Evolutionary conservation across 495 filamentous ascomycete species (phyloP), one percentile per base, ranked within the genome.

Genomic region (Tuber borchii): DNA sequence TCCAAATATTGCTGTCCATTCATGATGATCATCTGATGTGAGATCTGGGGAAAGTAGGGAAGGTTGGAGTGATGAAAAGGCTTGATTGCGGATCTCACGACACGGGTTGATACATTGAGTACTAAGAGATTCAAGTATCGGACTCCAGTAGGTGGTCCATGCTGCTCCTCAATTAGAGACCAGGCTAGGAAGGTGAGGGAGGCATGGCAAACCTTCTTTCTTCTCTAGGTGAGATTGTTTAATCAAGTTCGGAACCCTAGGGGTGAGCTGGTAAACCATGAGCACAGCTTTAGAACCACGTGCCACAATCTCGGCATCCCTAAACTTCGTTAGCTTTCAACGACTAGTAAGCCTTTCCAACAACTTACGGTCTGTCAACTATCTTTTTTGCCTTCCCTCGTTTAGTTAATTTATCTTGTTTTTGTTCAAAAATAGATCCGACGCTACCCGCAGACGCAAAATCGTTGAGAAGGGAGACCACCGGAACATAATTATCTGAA

Each of bases 81-180:
- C 92, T 82, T 95, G 89, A 78, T 94, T 91, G 2, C 95, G 90
- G 71, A 99, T 93, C 83, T 97, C 94, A 68, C 95, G 93, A 83
- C 94, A 97, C 10, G 96, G 94, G 81, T 98, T 99, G 77, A 92
- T 91, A 85, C 93, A 97, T 85, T 99, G 95, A 14, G 89, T 88
- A 14, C 92, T 95, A 43, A 98, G 85, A 19, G 93, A 91, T 76
- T 91, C 89, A 85, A 99, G 95, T 45, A 98, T 95, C 37, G 94
- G 96, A 22, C 94, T 91, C 95, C 95, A 99, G 83, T 99, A 99
- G 20, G 96, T 93, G 44, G 93, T 92, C 95, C 95, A 99, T 48
- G 95, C 95, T 93, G 77, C 71, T 73, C 56, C 56, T 5, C 31
- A 22, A 69, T 85, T 71, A 84, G 80, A 56, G 65, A 1, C 9